Percentiles rank a stretch among this genome's conserved stretches.
phyloP scores from a whole-genome alignment of 2,329 filamentous ascomycete species.

The Aspergillus neoniger region DNA sequence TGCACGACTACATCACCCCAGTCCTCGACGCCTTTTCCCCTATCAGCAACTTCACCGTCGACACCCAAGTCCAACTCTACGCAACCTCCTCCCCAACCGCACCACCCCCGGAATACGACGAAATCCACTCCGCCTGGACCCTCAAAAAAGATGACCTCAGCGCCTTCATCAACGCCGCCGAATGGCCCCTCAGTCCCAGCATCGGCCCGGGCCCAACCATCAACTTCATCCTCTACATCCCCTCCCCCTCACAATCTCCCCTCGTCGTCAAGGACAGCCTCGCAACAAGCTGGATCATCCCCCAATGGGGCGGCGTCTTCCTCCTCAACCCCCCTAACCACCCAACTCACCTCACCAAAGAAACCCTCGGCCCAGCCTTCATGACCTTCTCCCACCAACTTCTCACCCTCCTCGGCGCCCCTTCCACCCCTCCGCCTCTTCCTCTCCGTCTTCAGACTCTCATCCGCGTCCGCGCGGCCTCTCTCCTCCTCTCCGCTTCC shows the following conservation, averaged over 20 bases:
- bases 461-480: constrained; percentile 79
- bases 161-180: constrained; percentile 94
- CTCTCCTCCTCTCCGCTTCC: constrained; percentile 83
- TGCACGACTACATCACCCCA: constrained; percentile 78
- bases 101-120: constrained; percentile 57
- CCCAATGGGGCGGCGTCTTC: constrained; percentile 85
- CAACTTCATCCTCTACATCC: constrained; percentile 92
- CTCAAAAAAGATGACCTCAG: constrained; percentile 84
- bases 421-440: constrained; percentile 73
- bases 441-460: constrained; percentile 83
- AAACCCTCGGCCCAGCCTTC: constrained; percentile 75
- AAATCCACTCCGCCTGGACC: constrained; percentile 60
- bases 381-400: constrained; percentile 90
- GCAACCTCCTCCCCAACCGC: constrained; percentile 68
- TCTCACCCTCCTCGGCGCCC: constrained; percentile 81
- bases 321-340: constrained; percentile 61
- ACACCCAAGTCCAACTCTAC: constrained; percentile 94
- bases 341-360: constrained; percentile 58
- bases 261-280: constrained; percentile 61
- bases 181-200: constrained; percentile 93
- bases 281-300: constrained; percentile 84
- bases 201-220: constrained; percentile 92
- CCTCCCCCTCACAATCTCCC: constrained; percentile 65
- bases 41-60: constrained; percentile 93
- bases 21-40: constrained; percentile 75